Evolutionary conservation across 1,284 basidiomycete genomes (phyloP), one percentile per base, ranked within the genome.

Genomic region (Coniferiporia sulphurascens): DNA sequence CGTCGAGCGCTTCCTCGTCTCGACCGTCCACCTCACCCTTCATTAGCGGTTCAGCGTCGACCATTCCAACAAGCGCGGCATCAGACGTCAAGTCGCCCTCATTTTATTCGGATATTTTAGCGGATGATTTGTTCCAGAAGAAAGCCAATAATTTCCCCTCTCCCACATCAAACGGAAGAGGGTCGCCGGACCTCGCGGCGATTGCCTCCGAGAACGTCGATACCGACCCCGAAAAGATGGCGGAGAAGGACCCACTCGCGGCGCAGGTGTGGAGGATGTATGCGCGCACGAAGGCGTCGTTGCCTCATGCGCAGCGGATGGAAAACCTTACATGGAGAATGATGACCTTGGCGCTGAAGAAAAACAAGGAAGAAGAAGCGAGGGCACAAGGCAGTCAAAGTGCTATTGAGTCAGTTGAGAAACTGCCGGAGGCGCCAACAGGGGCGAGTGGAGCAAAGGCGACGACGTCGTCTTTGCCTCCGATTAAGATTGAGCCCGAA

Each of bases 201-300:
- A 66, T 72, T 17, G 60, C 71, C 46, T 64, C 77, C 41, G 71
- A 77, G 4, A 61, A 66, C 36, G 72, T 66, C 9, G 82, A 82
- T 45, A 73, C 72, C 9, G 78, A 88, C 68, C 83, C 85, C n/a
- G 86, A 83, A 67, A 76, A 77, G 66, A 72, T 90, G 41, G 85
- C 86, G 10, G 85, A 78, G 65, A 85, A 93, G 59, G 95, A 98
- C 71, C 95, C 95, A 1, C 79, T 98, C 9, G 94, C 94, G 1
- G 89, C 95, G 1, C 94, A 98, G 73, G 91, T 98, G 13, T 98
- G 96, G 96, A 93, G 89, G 74, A 93, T 98, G 83, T 98, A 95
- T 70, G 87, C 93, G 43, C 86, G 91, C 63, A 91, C 91, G 43
- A 94, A 94, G 72, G 89, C 89, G 19, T 84, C 82, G 55, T 74